Evolutionary conservation across 345 rosid species (phyloP).

Genomic region (Combretum micranthum): DNA sequence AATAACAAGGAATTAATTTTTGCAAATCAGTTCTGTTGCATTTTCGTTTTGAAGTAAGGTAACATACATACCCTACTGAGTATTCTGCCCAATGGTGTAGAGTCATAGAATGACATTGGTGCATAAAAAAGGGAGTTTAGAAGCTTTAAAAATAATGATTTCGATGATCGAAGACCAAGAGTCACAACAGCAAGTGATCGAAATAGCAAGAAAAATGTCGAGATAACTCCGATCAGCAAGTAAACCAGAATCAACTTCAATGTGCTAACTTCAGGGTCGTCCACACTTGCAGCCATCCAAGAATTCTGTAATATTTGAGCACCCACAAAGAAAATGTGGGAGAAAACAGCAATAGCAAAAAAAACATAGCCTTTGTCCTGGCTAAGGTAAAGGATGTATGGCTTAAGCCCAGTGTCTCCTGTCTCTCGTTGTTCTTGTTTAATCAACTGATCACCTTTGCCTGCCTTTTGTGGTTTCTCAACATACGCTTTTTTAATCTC

Average conservation of each 20-base stretch:
- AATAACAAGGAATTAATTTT: not conserved
- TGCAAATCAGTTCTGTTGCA: not conserved
- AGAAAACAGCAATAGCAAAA: conserved; percentile 38
- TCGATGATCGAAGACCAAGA: conserved; percentile 56
- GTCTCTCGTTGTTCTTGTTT: conserved; percentile 76
- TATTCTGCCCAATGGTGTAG: conserved; percentile 83
- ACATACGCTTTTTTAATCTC: conserved; percentile 54
- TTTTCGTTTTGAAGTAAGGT: not conserved
- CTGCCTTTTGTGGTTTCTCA: conserved; percentile 29
- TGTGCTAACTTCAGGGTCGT: conserved; percentile 48
- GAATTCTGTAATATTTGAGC: conserved; percentile 64
- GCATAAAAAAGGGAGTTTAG: conserved; percentile 66
- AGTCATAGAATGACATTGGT: conserved; percentile 87
- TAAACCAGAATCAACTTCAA: conserved; percentile 51
- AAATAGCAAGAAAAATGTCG: conserved; percentile 40
- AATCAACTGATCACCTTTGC: conserved; percentile 65
- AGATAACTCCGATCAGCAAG: conserved; percentile 42
- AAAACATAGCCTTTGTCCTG: conserved; percentile 72
- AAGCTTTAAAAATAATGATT: conserved; percentile 58
- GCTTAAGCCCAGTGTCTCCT: conserved; percentile 74
- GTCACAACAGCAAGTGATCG: conserved; percentile 47
- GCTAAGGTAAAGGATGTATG: conserved; percentile 59
- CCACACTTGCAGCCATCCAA: conserved; percentile 79
- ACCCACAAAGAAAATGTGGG: conserved; percentile 40
- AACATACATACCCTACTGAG: conserved; percentile 54